Evolutionary conservation across 805 yeast species (phyloP).

Genomic region (Zygotorulaspora florentina): DNA sequence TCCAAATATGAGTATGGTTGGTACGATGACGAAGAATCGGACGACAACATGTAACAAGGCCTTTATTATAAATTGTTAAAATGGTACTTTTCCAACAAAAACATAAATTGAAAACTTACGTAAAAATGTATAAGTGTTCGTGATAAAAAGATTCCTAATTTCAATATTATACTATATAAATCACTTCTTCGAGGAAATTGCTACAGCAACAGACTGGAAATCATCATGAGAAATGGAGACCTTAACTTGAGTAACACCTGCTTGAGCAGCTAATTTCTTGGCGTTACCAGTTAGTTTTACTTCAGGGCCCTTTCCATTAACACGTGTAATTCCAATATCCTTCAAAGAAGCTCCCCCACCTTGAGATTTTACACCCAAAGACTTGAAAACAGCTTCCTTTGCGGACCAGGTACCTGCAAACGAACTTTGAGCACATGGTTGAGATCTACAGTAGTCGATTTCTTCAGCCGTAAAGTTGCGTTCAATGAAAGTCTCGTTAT

Average conservation of each 20-base stretch:
- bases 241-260: slow-evolving; percentile 66
- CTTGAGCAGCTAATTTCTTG: slow-evolving; percentile 59
- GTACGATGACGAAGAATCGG: slow-evolving; percentile 44
- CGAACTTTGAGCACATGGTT: slow-evolving; percentile 81
- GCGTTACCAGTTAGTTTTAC: slow-evolving; percentile 80
- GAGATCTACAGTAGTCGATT: slow-evolving; percentile 66
- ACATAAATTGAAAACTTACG: no score
- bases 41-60: no score
- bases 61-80: no score
- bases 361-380: slow-evolving; percentile 78
- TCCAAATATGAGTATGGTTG: slow-evolving; percentile 51
- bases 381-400: slow-evolving; percentile 97
- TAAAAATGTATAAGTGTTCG: neutral
- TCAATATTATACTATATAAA: neutral
- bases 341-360: slow-evolving; percentile 95
- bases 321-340: slow-evolving; percentile 83
- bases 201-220: slow-evolving; percentile 96
- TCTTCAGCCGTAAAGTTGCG: slow-evolving; percentile 87
- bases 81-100: no score
- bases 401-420: slow-evolving; percentile 99
- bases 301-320: slow-evolving; percentile 71
- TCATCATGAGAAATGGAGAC: slow-evolving; percentile 97
- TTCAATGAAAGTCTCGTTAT: slow-evolving; percentile 86
- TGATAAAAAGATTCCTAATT: neutral
- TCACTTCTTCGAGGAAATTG: slow-evolving; percentile 44